Percentiles rank a stretch among this genome's conserved stretches.
Evolutionary conservation across 2,329 filamentous ascomycete species (phyloP).

Genomic region (Daldinia sp.): DNA sequence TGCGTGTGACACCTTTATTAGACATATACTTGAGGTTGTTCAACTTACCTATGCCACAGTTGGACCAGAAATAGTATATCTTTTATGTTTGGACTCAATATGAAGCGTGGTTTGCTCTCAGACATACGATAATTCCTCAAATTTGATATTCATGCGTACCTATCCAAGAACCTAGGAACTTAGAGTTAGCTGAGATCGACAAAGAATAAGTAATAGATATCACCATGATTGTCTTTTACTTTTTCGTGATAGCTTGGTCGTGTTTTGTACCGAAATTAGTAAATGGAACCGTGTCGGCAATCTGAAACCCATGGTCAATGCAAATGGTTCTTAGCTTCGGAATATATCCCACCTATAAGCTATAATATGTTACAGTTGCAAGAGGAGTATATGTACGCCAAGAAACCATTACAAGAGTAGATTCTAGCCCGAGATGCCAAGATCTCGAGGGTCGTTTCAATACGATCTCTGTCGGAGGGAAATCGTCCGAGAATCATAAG

Average conservation of each 20-base stretch:
- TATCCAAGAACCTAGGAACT: background rate
- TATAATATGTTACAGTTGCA: background rate
- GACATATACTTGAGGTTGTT: background rate
- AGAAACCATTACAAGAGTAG: slow-evolving; percentile 10
- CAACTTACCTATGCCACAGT: background rate
- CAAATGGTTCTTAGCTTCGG: slow-evolving; percentile 1
- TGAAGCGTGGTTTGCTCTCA: no score
- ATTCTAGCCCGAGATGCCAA: slow-evolving; percentile 32
- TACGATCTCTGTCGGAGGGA: slow-evolving; percentile 34
- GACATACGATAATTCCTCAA: no score
- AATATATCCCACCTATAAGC: background rate
- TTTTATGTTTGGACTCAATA: background rate
- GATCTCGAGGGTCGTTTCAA: slow-evolving; percentile 24
- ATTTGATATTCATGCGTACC: background rate
- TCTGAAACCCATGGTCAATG: background rate
- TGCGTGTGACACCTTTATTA: background rate
- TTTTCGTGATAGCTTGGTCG: background rate
- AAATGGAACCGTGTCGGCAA: background rate
- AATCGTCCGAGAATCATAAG: slow-evolving; percentile 29
- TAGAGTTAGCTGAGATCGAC: background rate
- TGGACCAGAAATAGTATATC: background rate
- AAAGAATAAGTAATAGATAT: background rate
- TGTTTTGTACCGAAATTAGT: background rate
- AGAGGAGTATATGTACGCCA: slow-evolving; percentile 10
- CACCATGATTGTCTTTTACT: background rate